These are phyloP conservation scores for Termitomyces sp. DNA, from an alignment of 768 basidiomycete genomes.

Conservation along the genomic window DNA sequence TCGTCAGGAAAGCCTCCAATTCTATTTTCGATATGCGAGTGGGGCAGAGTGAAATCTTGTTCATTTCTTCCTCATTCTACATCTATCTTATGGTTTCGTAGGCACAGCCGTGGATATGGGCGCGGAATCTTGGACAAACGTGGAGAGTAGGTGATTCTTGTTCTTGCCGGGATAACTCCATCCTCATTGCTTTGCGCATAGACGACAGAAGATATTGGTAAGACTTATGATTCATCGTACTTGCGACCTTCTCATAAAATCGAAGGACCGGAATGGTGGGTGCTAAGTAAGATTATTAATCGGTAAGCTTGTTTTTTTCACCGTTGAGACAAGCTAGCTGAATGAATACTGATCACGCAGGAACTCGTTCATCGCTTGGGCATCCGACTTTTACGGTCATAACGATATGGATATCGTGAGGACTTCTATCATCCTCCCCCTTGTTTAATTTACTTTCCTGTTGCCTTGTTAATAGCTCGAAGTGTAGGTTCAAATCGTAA, in stretches of 20 bases:
- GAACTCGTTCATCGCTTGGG: constrained; percentile 63
- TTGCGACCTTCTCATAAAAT: background rate
- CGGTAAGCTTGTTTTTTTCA: constrained; percentile 27
- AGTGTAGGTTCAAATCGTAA: constrained; percentile 33
- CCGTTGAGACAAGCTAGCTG: background rate
- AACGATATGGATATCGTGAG: constrained; percentile 69
- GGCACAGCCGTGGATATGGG: constrained; percentile 53
- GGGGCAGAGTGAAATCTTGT: constrained; percentile 48
- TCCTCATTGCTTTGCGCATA: constrained; percentile 16
- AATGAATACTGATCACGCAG: constrained; percentile 21
- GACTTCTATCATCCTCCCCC: background rate
- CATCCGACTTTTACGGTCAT: constrained; percentile 60
- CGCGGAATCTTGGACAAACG: constrained; percentile 49
- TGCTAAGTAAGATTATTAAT: constrained; percentile 55
- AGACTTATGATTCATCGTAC: background rate
- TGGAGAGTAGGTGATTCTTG: constrained; percentile 45
- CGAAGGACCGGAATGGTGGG: constrained; percentile 40
- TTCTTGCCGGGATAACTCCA: background rate
- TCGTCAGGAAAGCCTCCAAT: constrained; percentile 45
- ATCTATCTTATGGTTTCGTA: constrained; percentile 14
- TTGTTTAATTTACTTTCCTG: background rate
- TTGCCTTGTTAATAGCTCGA: constrained; percentile 34
- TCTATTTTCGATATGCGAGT: constrained; percentile 60
- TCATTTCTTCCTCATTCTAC: background rate
- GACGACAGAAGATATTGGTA: constrained; percentile 50